Base-by-base conservation (phyloP, 73 alveolate genomes). In the Paramecium caudatum region DNA sequence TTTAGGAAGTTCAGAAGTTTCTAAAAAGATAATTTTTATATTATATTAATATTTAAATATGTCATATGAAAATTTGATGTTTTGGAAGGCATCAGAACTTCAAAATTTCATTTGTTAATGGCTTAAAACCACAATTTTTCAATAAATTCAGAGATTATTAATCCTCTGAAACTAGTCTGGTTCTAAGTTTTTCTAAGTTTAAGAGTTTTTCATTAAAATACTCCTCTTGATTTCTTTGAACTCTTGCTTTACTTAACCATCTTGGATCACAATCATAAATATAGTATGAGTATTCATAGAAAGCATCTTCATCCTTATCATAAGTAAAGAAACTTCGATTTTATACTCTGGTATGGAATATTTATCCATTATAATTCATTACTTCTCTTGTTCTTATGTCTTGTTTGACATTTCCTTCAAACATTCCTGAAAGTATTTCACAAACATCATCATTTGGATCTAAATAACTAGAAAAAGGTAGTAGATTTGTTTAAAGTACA, bases 381-480 rank as follows among this genome's bases (percentile, higher is more conserved):
- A 68, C 61, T 34, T 68, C 84, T 68, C 80, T 21, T 7, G 80
- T 55, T 55, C 80, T 16, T 4, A 55, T 55, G 30, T 55, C 80
- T 55, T 16, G 9, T 21, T 55, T 55, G 10, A 55, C 12, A 12
- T 55, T 55, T 10, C 80, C 80, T 21, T 55, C 80, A 55, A 55
- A 55, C 16, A 55, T 10, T 55, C 80, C 80, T 27, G 80, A 55
- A 1, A 55, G 45, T 3, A 55, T 55, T 43, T 55, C 80, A 55
- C 80, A 55, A 0, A 55, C 80, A 55, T 55, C 80, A 55, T 68
- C 84, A 34, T 68, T 13, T 12, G 84, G 47, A 16, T 68, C 84
- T 0, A 68, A 25, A 68, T 68, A 34, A 0, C 34, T 68, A 12
- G 84, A 34, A 68, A 34, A 34, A 2, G 84, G 84, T 15, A 68